phyloP scores from a whole-genome alignment of 441 rosid genomes.

The Croton setiger region DNA sequence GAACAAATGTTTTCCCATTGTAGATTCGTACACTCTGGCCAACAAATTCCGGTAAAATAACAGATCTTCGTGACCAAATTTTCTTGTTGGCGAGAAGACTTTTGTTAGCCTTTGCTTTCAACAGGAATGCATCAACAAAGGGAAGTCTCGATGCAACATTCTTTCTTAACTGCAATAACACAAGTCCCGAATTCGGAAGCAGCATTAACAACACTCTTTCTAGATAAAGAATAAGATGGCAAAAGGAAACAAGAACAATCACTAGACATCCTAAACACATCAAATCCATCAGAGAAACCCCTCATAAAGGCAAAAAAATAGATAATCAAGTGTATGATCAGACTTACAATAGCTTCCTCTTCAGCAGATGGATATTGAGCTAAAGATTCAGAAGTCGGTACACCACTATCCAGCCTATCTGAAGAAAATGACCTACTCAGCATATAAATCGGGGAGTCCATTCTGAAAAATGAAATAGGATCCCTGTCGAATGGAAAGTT shows the following conservation, averaged over 20 bases:
- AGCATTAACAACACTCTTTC: not conserved
- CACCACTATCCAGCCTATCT: not conserved
- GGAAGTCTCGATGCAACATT: constrained; percentile 26
- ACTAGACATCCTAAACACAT: not conserved
- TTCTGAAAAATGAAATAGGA: constrained; percentile 12
- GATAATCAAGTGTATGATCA: not conserved
- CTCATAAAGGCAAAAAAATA: not conserved
- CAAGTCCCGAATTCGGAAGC: not conserved
- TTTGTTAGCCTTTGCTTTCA: constrained; percentile 37
- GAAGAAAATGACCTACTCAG: constrained; percentile 33
- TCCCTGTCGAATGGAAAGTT: constrained; percentile 23
- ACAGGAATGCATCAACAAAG: constrained; percentile 52
- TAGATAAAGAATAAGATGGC: not conserved
- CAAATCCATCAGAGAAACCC: not conserved
- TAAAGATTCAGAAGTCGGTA: not conserved
- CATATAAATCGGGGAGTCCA: constrained; percentile 14
- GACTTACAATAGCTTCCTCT: not conserved
- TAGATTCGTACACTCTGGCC: constrained; percentile 43
- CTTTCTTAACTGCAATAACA: constrained; percentile 7
- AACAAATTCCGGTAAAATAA: constrained; percentile 55
- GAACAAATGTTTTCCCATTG: constrained; percentile 48
- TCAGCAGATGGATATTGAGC: not conserved
- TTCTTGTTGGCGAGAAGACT: constrained; percentile 40
- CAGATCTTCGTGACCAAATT: constrained; percentile 57
- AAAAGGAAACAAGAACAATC: not conserved